Evolutionary conservation across 208 protist genomes (phyloP).

Genomic region (Trypanosoma scelopori): DNA sequence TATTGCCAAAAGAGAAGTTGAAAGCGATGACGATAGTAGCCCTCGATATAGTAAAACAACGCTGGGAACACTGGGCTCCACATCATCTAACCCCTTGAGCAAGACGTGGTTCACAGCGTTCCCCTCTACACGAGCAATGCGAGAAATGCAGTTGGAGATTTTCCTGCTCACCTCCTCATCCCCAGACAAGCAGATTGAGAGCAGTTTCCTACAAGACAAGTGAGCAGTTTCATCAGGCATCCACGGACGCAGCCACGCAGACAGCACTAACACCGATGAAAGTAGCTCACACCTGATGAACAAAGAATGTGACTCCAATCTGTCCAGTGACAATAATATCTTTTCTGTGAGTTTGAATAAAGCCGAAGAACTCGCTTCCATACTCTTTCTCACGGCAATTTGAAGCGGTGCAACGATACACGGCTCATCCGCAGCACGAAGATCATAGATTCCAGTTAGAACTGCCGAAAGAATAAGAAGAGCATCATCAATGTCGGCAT

Average conservation of each 20-base stretch:
- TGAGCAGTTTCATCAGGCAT: constrained; percentile 25
- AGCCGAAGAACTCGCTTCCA: constrained; percentile 4
- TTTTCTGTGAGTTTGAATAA: constrained; percentile 23
- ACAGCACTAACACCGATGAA: constrained; percentile 43
- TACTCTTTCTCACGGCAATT: constrained; percentile 11
- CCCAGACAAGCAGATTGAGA: constrained; percentile 17
- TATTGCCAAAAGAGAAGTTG: constrained; percentile 18
- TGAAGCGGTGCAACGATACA: background rate
- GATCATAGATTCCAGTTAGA: constrained; percentile 27
- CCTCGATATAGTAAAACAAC: constrained; percentile 21
- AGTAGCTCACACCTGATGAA: constrained; percentile 53
- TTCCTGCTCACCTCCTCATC: constrained; percentile 17
- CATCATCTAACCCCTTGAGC: background rate
- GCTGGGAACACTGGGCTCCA: background rate
- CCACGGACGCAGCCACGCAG: constrained; percentile 35
- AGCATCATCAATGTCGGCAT: constrained; percentile 17
- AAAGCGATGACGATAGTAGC: constrained; percentile 14
- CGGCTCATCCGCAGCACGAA: background rate
- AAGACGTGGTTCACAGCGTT: constrained; percentile 16
- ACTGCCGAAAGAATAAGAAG: constrained; percentile 27
- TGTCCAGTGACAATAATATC: background rate
- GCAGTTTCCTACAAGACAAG: constrained; percentile 29
- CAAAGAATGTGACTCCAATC: constrained; percentile 27
- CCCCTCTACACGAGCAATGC: constrained; percentile 27
- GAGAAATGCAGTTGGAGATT: constrained; percentile 17